Percentiles rank a stretch among this genome's conserved stretches.
These are phyloP conservation scores for Lentithecium fluviatile DNA, from an alignment of 495 filamentous ascomycete genomes.

Conservation along the genomic window DNA sequence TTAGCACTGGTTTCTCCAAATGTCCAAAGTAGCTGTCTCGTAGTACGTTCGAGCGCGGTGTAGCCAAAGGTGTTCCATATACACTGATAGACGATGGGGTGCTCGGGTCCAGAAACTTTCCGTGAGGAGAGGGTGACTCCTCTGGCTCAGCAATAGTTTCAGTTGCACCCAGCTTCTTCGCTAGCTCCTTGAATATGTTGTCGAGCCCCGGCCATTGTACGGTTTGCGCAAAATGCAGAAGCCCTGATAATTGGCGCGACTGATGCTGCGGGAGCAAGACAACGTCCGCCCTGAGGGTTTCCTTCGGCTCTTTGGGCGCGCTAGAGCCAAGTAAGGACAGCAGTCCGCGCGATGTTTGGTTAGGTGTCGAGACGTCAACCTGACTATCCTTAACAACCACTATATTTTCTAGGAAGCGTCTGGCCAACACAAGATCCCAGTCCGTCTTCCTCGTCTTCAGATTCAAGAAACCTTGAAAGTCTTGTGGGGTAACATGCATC, in stretches of 20 bases:
- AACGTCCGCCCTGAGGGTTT: conserved; percentile 32
- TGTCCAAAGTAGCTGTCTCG: conserved; percentile 38
- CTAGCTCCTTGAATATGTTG: conserved; percentile 47
- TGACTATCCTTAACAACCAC: conserved; percentile 27
- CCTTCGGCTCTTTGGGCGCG: conserved; percentile 41
- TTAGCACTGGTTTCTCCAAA: conserved; percentile 18
- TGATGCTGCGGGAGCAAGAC: conserved; percentile 45
- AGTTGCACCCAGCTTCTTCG: conserved; percentile 49
- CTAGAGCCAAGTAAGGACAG: conserved; percentile 38
- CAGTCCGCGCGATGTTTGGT: conserved; percentile 51
- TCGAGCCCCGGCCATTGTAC: conserved; percentile 53
- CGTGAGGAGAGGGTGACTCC: conserved; percentile 13
- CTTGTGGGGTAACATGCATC: conserved; percentile 55
- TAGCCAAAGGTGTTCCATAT: conserved; percentile 41
- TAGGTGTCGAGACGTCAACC: conserved; percentile 31
- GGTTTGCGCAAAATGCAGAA: conserved; percentile 52
- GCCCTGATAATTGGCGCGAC: conserved; percentile 51
- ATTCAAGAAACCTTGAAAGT: conserved; percentile 63
- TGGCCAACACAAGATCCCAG: conserved; percentile 77
- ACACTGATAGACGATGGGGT: conserved; percentile 35
- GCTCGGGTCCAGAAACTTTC: conserved; percentile 21
- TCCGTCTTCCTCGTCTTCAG: conserved; percentile 66
- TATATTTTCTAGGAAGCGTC: conserved; percentile 75
- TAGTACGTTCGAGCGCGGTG: conserved; percentile 26
- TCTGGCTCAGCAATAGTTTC: conserved; percentile 37